Conservation (phyloP, 257 asterid species). For the Petunia axillaris region DNA sequence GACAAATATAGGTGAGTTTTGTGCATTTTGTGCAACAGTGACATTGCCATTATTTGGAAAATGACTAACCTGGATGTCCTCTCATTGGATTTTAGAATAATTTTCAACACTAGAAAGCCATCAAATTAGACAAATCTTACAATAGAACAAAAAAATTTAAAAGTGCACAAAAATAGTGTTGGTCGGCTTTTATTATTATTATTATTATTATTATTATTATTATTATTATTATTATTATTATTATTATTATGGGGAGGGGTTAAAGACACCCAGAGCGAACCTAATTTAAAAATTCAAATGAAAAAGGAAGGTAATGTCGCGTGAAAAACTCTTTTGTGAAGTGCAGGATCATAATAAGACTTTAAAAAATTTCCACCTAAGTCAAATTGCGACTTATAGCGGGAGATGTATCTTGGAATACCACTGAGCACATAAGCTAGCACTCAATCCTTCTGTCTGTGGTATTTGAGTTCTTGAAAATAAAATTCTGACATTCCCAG, state of each 20-base stretch:
- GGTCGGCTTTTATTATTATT: too few species aligned
- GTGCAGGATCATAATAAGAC: neutral
- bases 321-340: neutral
- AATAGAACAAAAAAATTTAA: too few species aligned
- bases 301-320: too few species aligned
- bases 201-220: too few species aligned
- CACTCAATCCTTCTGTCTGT: neutral
- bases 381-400: too few species aligned
- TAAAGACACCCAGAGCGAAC: too few species aligned
- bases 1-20: neutral
- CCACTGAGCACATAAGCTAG: neutral
- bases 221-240: too few species aligned
- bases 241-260: too few species aligned
- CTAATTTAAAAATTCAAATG: too few species aligned
- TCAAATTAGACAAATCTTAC: neutral
- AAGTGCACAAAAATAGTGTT: too few species aligned
- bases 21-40: neutral
- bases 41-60: neutral
- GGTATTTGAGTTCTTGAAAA: neutral
- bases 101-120: neutral
- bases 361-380: too few species aligned
- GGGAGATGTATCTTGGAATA: neutral
- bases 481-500: neutral
- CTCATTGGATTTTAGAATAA: neutral
- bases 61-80: slow-evolving; percentile 28